Percentiles rank a stretch among this genome's conserved stretches.
These are phyloP conservation scores for Fusarium falciforme DNA, from an alignment of 2,329 filamentous ascomycete species.

Conservation along the genomic window DNA sequence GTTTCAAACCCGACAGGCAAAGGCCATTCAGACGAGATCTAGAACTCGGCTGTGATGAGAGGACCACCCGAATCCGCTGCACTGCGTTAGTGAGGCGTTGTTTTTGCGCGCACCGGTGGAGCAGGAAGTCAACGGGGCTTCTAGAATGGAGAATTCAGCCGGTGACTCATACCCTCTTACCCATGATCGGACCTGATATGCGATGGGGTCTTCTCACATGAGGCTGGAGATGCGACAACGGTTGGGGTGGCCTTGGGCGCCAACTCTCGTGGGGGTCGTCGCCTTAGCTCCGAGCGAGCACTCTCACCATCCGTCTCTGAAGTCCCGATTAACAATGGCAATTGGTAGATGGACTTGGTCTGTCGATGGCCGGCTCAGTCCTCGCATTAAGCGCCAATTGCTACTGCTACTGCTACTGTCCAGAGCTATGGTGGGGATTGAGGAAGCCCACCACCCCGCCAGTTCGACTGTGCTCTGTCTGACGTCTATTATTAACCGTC, in stretches of 20 bases:
- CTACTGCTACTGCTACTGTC: conserved; percentile 1
- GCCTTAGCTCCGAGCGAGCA: background rate
- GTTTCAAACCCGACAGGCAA: conserved; percentile 10
- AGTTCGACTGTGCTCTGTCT: conserved; percentile 18
- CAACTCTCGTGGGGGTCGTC: conserved; percentile 29
- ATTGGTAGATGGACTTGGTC: background rate
- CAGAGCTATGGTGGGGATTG: conserved; percentile 14
- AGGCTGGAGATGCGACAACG: conserved; percentile 1
- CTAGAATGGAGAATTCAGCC: conserved; percentile 10
- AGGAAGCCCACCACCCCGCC: conserved; percentile 25
- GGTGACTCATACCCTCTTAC: conserved; percentile 29
- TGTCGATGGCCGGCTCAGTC: conserved; percentile 1
- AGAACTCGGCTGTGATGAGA: conserved; percentile 34
- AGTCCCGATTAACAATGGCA: background rate
- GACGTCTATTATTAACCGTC: background rate
- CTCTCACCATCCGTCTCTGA: background rate
- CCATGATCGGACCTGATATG: conserved; percentile 17
- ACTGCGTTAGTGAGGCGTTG: conserved; percentile 25
- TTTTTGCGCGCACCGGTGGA: conserved; percentile 31
- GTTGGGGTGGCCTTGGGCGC: conserved; percentile 4
- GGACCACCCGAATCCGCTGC: conserved; percentile 33
- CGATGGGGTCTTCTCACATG: background rate
- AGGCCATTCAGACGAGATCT: conserved; percentile 29
- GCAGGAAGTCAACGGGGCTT: conserved; percentile 11
- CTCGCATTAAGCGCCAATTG: conserved; percentile 9